Base-by-base conservation (phyloP, 345 rosid genomes). In the Arabidopsis thaliana region DNA sequence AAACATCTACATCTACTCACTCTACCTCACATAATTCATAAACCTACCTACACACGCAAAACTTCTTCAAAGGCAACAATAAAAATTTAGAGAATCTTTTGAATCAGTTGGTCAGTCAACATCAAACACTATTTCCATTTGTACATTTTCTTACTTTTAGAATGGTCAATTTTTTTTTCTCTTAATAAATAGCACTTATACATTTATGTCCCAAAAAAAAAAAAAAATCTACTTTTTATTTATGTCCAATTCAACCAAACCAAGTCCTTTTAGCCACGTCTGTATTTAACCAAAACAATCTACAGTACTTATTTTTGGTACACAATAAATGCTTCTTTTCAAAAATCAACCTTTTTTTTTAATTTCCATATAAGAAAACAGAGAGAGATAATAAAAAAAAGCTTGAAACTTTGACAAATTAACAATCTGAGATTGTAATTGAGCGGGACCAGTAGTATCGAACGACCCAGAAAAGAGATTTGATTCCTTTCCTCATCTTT, bases 91-190 rank as follows among this genome's bases (percentile, higher is more conserved):
- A 55, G 56, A 65, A 65, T 74, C 66, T 74, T 45, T 65, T 74
- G 49, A 1, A 24, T 3, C n/a, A 25, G 66, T 74, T 48, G 55
- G 78, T 74, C 44, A 48, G 59, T 74, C 72, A 58, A 58, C 44
- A 58, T 58, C 42, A 16, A 52, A 8, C 14, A 33, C 16, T 8
- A 58, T 58, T 14, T 8, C 44, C 63, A 16, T 16, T 33, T n/a
- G 28, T 73, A 55, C 44, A 53, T 25, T 14, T 42, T 64, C 7
- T 42, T 22, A 16, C 3, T 45, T 59, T 16, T 49, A 28, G 7
- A 2, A 25, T 25, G 6, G 66, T 45, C 9, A 13, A 16, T 16
- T 16, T 16, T 16, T 16, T 16, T 16, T 16, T 16, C 20, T 16
- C 20, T 16, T 16, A 16, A 16, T 16, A 16, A 16, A 16, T 16